These are phyloP conservation scores for Zygosaccharomyces pseudobailii DNA, from an alignment of 1,139 yeast genomes.

Conservation along the genomic window DNA sequence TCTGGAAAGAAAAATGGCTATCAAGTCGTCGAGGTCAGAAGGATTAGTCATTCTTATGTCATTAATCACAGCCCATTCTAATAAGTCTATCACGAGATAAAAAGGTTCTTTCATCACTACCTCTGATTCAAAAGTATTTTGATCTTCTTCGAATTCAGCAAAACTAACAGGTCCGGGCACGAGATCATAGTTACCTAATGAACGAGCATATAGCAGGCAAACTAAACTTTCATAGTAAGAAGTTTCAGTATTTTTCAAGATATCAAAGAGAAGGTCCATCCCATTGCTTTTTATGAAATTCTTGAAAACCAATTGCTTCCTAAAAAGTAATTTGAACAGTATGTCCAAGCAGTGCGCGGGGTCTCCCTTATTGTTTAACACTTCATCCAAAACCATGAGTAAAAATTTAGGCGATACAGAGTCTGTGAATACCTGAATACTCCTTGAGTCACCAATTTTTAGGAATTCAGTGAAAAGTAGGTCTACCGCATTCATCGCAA, in stretches of 20 bases:
- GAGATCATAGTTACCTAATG: conserved; percentile 11
- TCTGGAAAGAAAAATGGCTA: conserved; percentile 20
- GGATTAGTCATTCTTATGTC: conserved; percentile 28
- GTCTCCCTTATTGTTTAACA: conserved; percentile 35
- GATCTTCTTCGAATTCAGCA: conserved; percentile 10
- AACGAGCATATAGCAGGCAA: conserved; percentile 17
- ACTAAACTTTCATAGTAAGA: conserved; percentile 26
- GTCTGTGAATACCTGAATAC: conserved; percentile 39
- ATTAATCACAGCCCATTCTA: conserved; percentile 36
- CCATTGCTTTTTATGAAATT: conserved; percentile 55
- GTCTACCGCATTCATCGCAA: conserved; percentile 16
- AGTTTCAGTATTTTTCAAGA: conserved; percentile 35
- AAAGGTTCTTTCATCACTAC: conserved; percentile 24
- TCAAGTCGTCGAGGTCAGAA: conserved; percentile 17
- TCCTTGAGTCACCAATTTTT: conserved; percentile 12
- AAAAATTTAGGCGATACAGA: conserved; percentile 65
- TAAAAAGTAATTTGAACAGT: conserved; percentile 45
- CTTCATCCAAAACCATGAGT: conserved; percentile 47
- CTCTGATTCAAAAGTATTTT: not conserved
- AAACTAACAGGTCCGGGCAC: conserved; percentile 18
- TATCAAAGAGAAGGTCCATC: conserved; percentile 45
- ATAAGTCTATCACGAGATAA: conserved; percentile 27
- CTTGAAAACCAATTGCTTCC: conserved; percentile 46
- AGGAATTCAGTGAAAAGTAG: conserved; percentile 11
- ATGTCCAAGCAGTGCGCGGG: conserved; percentile 47